Base-by-base conservation (phyloP, 371 early-diverging fungal species). In the Mucor irregularis region DNA sequence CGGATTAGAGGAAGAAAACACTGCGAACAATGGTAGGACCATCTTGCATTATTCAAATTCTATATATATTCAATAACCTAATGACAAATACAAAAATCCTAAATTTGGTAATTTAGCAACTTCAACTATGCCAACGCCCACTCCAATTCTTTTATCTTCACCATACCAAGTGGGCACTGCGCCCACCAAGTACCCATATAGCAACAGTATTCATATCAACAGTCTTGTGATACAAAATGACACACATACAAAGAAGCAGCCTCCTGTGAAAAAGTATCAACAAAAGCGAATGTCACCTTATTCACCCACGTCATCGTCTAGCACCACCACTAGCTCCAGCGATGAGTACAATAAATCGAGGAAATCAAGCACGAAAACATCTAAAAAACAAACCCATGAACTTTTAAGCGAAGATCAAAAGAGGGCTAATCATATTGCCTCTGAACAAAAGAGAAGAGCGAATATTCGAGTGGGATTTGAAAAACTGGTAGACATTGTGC, bases 381-480 rank as follows among this genome's bases (percentile, higher is more conserved):
- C 49, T 10, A 52, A 31, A 33, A 73, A 73, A 40, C 40, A 55
- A 29, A 47, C 64, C 11, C 69, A 69, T 25, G 89, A 93, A 59
- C 79, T 93, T 5, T 69, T 95, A 55, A 89, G 93, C 0, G 92
- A 91, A 47, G 85, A 85, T 10, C 91, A 95, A 60, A 95, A 95
- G 68, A 84, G 89, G 44, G 86, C 91, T 4, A 96, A 95, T 70
- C 96, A 96, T 71, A 95, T 96, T 60, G 91, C 89, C 4, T 89
- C 89, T 7, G 95, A 94, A 68, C 90, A 94, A 66, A 90, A 91
- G 62, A 84, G 95, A 53, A 76, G 95, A 29, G 84, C 87, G 14
- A 90, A 88, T 60, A 94, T 93, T 61, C 80, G 90, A 19, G 64
- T 74, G 22, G 92, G 92, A 9, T 91, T 92, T 70, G 88, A 88